These are phyloP conservation scores for Cystobasidium slooffiae DNA, from an alignment of 1,284 basidiomycete species.

Conservation along the genomic window DNA sequence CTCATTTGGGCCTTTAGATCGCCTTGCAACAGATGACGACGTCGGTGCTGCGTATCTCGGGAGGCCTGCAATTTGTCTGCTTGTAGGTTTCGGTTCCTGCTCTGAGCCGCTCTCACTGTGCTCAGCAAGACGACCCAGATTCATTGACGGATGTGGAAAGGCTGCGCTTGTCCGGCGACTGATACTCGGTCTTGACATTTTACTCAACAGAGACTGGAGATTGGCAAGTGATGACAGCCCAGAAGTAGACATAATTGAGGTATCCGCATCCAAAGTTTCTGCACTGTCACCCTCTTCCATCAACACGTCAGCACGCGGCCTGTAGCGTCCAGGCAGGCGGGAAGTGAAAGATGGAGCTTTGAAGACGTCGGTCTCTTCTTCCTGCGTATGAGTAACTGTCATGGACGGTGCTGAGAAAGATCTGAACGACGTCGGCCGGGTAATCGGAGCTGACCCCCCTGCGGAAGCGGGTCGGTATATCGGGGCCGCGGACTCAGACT, in stretches of 20 bases:
- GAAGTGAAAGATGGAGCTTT: background rate
- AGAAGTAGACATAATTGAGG: constrained; percentile 35
- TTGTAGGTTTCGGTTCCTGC: background rate
- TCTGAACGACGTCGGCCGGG: constrained; percentile 1
- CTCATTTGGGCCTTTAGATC: background rate
- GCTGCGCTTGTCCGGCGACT: constrained; percentile 7
- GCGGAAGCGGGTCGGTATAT: constrained; percentile 18
- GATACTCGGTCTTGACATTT: constrained; percentile 22
- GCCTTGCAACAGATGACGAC: constrained; percentile 15
- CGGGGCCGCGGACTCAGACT: background rate
- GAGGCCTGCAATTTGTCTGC: background rate
- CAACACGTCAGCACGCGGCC: background rate
- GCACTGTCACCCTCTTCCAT: constrained; percentile 15
- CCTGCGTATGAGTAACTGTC: background rate
- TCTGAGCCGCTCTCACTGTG: background rate
- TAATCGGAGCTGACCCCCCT: constrained; percentile 13
- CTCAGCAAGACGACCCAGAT: constrained; percentile 13
- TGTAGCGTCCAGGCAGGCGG: background rate
- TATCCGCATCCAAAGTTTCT: constrained; percentile 27
- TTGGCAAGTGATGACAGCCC: constrained; percentile 28
- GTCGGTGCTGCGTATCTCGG: constrained; percentile 36
- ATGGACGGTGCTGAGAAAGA: background rate
- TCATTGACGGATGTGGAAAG: background rate
- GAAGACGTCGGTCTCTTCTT: background rate
- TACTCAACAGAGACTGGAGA: constrained; percentile 25